Evolutionary conservation across 768 basidiomycete species (phyloP).

Genomic region (Pisolithus orientalis): DNA sequence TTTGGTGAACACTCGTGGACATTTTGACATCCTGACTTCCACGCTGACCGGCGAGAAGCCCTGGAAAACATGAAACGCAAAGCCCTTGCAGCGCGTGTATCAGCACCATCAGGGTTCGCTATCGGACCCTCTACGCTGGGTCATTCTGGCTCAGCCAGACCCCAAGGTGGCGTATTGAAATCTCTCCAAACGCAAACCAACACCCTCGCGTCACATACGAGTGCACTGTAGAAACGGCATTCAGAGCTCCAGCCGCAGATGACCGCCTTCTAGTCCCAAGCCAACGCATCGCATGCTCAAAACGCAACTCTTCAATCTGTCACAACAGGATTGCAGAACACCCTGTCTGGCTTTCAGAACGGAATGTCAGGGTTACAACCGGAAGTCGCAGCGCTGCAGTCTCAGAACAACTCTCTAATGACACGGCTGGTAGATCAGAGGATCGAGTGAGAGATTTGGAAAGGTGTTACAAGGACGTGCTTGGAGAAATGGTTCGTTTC

Average conservation of each 20-base stretch:
- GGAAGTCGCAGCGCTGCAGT: conserved; percentile 20
- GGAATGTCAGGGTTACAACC: conserved; percentile 22
- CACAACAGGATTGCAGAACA: conserved; percentile 22
- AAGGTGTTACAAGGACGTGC: conserved; percentile 59
- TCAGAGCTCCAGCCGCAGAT: conserved; percentile 22
- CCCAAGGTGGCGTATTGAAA: conserved; percentile 19
- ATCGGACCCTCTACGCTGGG: conserved; percentile 15
- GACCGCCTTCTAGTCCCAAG: conserved; percentile 23
- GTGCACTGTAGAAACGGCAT: conserved; percentile 24
- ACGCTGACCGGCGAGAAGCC: conserved; percentile 44
- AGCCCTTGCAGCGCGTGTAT: conserved; percentile 35
- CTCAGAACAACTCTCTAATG: conserved; percentile 28
- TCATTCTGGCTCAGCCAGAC: conserved; percentile 20
- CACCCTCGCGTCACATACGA: conserved; percentile 25
- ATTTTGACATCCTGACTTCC: conserved; percentile 49
- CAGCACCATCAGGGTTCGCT: conserved; percentile 19
- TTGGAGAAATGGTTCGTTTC: conserved; percentile 66
- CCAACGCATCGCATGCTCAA: conserved; percentile 30
- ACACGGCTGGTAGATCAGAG: conserved; percentile 33
- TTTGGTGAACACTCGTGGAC: conserved; percentile 58
- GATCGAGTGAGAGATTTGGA: conserved; percentile 53
- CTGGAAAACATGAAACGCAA: conserved; percentile 66
- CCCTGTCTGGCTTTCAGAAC: conserved; percentile 10
- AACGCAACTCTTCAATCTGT: conserved; percentile 26
- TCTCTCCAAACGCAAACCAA: conserved; percentile 24